These are phyloP conservation scores for Dimargaris cristalligena DNA, from an alignment of 192 early-diverging fungal genomes.

Conservation along the genomic window DNA sequence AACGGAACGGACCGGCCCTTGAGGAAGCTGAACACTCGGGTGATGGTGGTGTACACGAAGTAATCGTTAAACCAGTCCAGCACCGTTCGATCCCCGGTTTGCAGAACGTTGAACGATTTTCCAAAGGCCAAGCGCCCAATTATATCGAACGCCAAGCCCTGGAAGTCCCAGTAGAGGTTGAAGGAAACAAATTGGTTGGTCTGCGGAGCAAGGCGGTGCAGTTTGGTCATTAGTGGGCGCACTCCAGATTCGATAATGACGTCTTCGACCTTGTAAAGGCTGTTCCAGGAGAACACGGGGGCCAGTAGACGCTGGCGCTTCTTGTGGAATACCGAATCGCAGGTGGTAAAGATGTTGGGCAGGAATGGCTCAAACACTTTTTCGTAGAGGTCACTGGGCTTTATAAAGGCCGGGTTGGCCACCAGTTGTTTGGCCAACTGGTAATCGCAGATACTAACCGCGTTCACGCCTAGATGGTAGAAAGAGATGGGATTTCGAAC, in stretches of 20 bases:
- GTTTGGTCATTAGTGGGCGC: background rate
- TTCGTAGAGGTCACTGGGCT: slow-evolving; percentile 16
- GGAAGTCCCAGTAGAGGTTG: background rate
- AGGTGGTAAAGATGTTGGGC: slow-evolving; percentile 16
- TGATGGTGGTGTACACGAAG: background rate
- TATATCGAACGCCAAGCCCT: slow-evolving; percentile 9
- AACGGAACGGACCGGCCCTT: slow-evolving; percentile 5
- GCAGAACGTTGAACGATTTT: slow-evolving; percentile 18
- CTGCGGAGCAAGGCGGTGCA: background rate
- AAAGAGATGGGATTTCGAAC: too few species aligned
- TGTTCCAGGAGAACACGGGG: slow-evolving; percentile 15
- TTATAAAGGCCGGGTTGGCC: slow-evolving; percentile 15
- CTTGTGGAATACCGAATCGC: slow-evolving; percentile 19
- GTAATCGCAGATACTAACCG: slow-evolving; percentile 15
- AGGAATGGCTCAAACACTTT: slow-evolving; percentile 12
- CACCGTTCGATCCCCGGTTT: slow-evolving; percentile 12
- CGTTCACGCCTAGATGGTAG: too few species aligned
- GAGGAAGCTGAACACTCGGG: slow-evolving; percentile 9
- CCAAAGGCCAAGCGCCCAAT: slow-evolving; percentile 19
- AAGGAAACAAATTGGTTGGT: background rate
- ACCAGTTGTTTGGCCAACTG: slow-evolving; percentile 14
- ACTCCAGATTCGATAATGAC: slow-evolving; percentile 14
- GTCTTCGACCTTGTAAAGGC: slow-evolving; percentile 17
- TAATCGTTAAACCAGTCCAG: slow-evolving; percentile 15
- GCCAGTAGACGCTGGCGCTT: slow-evolving; percentile 19